Evolutionary conservation across 495 filamentous ascomycete genomes (phyloP), one percentile per base, ranked within the genome.

Genomic region (Aspergillus diversus): DNA sequence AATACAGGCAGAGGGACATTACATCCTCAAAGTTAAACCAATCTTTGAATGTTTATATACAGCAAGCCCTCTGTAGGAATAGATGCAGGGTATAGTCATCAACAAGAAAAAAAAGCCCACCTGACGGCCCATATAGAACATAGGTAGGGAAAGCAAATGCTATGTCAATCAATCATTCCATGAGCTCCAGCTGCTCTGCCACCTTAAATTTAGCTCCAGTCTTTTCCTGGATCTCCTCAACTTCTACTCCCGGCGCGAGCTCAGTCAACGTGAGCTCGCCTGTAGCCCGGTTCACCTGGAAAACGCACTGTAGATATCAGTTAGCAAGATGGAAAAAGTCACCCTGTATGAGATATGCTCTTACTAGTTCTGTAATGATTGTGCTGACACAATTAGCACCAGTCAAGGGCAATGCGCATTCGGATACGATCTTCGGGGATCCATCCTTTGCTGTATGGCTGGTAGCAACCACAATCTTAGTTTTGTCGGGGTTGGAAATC

Each of bases 401-500:
- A 4, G 93, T 97, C 69, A 97, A 73, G 6, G 93, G 93, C 78
- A 97, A 89, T 15, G 84, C 85, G 77, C 93, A 97, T 73, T 91
- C 85, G 72, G 90, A 86, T 59, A 96, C 83, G 71, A 97, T 91
- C 87, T 97, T 97, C 17, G 91, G 81, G 35, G 87, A 88, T 35
- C 93, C 93, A 75, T 94, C 91, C 83, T 92, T 94, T 59, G 93
- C 92, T 1, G 89, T 89, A 75, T 97, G 93, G 76, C 93, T 93
- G 81, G 93, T 97, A 1, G 91, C 92, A 16, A 96, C 90, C 8
- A 97, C 93, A 12, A 97, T 92, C 80, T 95, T 96, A 32, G 93
- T 97, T 52, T 82, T 77, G 62, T 83, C 83, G 3, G 93, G 93
- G 77, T 96, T 96, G 54, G 84, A 88, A 54, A 97, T 92, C 48